Evolutionary conservation across 805 yeast species (phyloP).

Genomic region (Yarrowia deformans): DNA sequence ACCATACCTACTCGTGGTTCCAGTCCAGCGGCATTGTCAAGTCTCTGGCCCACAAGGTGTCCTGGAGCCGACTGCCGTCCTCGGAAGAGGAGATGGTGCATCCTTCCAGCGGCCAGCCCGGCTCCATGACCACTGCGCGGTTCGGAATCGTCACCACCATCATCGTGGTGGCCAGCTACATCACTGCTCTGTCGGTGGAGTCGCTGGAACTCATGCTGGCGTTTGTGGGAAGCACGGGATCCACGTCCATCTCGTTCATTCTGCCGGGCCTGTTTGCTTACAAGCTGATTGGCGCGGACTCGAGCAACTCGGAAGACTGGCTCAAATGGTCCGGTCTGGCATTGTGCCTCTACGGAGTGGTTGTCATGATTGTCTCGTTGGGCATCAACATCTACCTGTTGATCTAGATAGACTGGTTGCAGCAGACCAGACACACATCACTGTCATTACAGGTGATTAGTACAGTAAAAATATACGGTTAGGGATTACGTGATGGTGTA

Average conservation of each 20-base stretch:
- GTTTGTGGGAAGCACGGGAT: slow-evolving; percentile 91
- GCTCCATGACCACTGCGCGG: slow-evolving; percentile 43
- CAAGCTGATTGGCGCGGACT: slow-evolving; percentile 57
- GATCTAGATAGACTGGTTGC: slow-evolving; percentile 4
- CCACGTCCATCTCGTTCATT: slow-evolving; percentile 88
- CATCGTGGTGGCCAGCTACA: slow-evolving; percentile 63
- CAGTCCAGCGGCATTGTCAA: slow-evolving; percentile 49
- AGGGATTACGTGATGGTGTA: slow-evolving; percentile 1
- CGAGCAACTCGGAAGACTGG: slow-evolving; percentile 45
- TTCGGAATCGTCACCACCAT: slow-evolving; percentile 54
- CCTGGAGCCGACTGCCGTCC: slow-evolving; percentile 26
- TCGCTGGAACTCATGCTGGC: slow-evolving; percentile 86
- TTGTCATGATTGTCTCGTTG: slow-evolving; percentile 73
- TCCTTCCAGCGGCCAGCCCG: slow-evolving; percentile 17
- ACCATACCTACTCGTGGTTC: slow-evolving; percentile 66
- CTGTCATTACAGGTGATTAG: not conserved
- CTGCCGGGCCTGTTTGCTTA: slow-evolving; percentile 89
- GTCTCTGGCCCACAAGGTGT: slow-evolving; percentile 13
- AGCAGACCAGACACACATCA: not conserved
- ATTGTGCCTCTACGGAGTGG: slow-evolving; percentile 71
- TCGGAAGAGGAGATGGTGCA: slow-evolving; percentile 33
- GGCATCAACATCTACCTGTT: slow-evolving; percentile 48
- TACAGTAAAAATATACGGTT: slow-evolving; percentile 26
- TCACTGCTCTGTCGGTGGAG: slow-evolving; percentile 67
- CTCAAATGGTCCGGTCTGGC: slow-evolving; percentile 60